A percentile compares a stretch with the other conserved stretches of the same genome.
These are phyloP conservation scores for Plasmodium falciparum DNA, from an alignment of 169 alveolate species.

Conservation along the genomic window DNA sequence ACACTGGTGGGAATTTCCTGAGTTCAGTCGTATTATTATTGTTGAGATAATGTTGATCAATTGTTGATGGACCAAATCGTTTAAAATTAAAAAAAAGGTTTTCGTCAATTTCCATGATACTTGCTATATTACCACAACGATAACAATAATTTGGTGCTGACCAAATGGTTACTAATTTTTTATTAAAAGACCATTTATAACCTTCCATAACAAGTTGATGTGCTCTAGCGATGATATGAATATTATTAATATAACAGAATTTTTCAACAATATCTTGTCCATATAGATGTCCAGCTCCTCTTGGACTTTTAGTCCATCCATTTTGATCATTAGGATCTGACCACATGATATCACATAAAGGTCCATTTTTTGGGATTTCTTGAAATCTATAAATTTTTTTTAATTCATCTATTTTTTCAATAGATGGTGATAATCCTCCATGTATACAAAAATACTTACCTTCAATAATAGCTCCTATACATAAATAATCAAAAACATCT, in stretches of 20 bases:
- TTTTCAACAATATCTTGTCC: slow-evolving; percentile 97
- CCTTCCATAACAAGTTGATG: slow-evolving; percentile 99
- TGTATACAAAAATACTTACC: slow-evolving; percentile 97
- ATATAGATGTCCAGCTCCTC: slow-evolving; percentile 99
- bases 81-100: slow-evolving; percentile 37
- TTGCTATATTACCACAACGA: slow-evolving; percentile 99
- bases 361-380: slow-evolving; percentile 96
- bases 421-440: slow-evolving; percentile 98
- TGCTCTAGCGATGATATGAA: slow-evolving; percentile 98
- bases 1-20: slow-evolving; percentile 44
- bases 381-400: slow-evolving; percentile 92
- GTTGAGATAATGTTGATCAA: not conserved
- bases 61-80: slow-evolving; percentile 40
- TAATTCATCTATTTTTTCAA: slow-evolving; percentile 95
- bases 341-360: slow-evolving; percentile 99
- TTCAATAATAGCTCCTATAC: slow-evolving; percentile 98
- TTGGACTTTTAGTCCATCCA: slow-evolving; percentile 96
- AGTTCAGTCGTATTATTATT: not conserved
- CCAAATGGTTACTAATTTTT: slow-evolving; percentile 96
- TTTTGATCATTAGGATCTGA: slow-evolving; percentile 94
- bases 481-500: slow-evolving; percentile 98
- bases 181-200: slow-evolving; percentile 96
- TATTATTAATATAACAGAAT: slow-evolving; percentile 95
- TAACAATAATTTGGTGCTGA: slow-evolving; percentile 99
- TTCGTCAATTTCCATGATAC: slow-evolving; percentile 97